Conservation (phyloP, 176 grass and related monocot species). For the Poa pratensis region DNA sequence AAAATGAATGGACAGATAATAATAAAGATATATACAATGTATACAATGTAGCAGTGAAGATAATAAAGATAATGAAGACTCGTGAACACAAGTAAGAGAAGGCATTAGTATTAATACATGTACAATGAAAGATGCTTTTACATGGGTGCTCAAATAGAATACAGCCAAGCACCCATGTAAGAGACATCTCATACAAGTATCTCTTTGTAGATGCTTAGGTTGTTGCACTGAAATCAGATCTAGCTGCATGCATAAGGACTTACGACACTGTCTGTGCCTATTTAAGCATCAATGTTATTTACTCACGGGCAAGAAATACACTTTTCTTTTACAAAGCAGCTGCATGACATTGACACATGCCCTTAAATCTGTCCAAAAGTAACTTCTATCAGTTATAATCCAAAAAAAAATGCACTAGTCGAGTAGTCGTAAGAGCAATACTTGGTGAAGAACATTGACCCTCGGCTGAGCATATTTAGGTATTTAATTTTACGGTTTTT, state of each 20-base stretch:
- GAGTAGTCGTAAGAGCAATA: slow-evolving; percentile 1
- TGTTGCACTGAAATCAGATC: not conserved
- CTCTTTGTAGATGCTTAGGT: not conserved
- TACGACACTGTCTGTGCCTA: not conserved
- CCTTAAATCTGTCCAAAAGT: slow-evolving; percentile 23
- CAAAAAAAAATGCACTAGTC: slow-evolving; percentile 14
- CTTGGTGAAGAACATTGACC: slow-evolving; percentile 3
- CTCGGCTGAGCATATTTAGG: not conserved
- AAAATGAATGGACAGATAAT: slow-evolving; percentile 28
- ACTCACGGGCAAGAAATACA: not conserved
- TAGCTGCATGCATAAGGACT: not conserved
- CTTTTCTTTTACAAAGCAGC: not conserved
- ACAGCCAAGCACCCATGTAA: not conserved
- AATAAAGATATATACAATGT: not conserved
- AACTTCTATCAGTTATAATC: not conserved
- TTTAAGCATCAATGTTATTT: not conserved
- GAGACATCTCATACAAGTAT: not conserved
- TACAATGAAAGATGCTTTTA: not conserved
- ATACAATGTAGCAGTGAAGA: slow-evolving; percentile 9
- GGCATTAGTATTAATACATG: not conserved
- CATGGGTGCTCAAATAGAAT: not conserved
- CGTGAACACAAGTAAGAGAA: slow-evolving; percentile 24
- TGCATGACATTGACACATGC: not conserved
- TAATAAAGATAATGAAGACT: not conserved
- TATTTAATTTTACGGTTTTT: not conserved